These are phyloP conservation scores for Arbutus unedo DNA, from an alignment of 148 eudicot species.

Conservation along the genomic window DNA sequence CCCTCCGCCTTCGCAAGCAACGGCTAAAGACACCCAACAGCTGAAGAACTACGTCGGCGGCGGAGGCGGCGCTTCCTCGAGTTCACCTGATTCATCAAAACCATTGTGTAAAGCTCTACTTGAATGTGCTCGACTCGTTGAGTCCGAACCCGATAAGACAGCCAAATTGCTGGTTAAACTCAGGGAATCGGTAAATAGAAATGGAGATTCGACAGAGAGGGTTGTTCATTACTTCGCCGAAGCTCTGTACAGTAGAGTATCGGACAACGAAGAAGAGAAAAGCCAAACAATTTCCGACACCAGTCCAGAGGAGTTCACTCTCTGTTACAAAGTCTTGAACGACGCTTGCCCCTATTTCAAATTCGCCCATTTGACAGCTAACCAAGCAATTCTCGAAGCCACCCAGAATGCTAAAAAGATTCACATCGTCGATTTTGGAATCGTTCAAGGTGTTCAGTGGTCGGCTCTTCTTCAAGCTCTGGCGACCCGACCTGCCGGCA, in stretches of 20 bases:
- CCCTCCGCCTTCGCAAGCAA: constrained; percentile 7
- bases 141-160: background rate
- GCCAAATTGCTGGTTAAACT: background rate
- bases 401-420: constrained; percentile 48
- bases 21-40: background rate
- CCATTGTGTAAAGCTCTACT: background rate
- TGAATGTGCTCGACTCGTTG: background rate
- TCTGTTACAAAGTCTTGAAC: constrained; percentile 72
- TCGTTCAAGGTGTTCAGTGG: constrained; percentile 94
- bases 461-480: constrained; percentile 83
- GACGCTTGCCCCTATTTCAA: constrained; percentile 86
- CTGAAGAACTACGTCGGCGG: constrained; percentile 4
- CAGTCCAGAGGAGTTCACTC: constrained; percentile 53
- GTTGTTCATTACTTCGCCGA: constrained; percentile 56
- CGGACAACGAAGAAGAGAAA: constrained; percentile 10
- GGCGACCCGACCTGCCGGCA: constrained; percentile 82
- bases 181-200: background rate
- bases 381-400: constrained; percentile 91
- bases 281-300: constrained; percentile 19
- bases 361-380: constrained; percentile 86
- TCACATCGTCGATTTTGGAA: constrained; percentile 88
- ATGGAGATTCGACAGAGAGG: constrained; percentile 68
- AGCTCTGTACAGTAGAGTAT: constrained; percentile 50
- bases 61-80: background rate
- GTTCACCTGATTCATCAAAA: background rate